These are phyloP conservation scores for Barnettozyma wickerhamii DNA, from an alignment of 805 yeast species.

Conservation along the genomic window DNA sequence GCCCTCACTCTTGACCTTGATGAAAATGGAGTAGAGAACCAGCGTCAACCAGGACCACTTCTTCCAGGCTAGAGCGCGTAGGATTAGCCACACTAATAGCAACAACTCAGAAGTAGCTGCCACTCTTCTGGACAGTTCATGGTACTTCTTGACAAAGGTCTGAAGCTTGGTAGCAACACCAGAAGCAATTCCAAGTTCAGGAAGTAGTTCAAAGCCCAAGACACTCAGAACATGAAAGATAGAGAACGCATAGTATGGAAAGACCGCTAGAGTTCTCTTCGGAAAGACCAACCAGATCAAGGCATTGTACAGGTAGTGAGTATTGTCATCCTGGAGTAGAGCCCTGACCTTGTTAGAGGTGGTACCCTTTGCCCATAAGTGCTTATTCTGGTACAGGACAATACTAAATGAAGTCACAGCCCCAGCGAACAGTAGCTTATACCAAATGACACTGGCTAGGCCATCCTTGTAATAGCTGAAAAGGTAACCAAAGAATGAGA, in stretches of 20 bases:
- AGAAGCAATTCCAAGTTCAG: slow-evolving; percentile 39
- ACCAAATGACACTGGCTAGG: slow-evolving; percentile 41
- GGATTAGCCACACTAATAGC: slow-evolving; percentile 36
- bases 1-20: slow-evolving; percentile 74
- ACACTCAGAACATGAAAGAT: slow-evolving; percentile 79
- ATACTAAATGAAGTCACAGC: slow-evolving; percentile 73
- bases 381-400: slow-evolving; percentile 56
- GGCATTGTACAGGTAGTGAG: slow-evolving; percentile 63
- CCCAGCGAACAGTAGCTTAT: slow-evolving; percentile 57
- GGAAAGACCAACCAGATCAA: slow-evolving; percentile 51
- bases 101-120: slow-evolving; percentile 58
- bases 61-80: slow-evolving; percentile 57
- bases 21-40: slow-evolving; percentile 52
- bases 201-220: slow-evolving; percentile 59
- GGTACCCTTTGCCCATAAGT: slow-evolving; percentile 21
- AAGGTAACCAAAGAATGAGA: slow-evolving; percentile 36
- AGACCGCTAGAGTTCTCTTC: slow-evolving; percentile 56
- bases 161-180: slow-evolving; percentile 30
- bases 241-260: slow-evolving; percentile 76
- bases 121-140: slow-evolving; percentile 52
- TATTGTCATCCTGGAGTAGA: slow-evolving; percentile 57
- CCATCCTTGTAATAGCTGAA: slow-evolving; percentile 30
- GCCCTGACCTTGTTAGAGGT: slow-evolving; percentile 23
- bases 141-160: slow-evolving; percentile 45
- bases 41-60: slow-evolving; percentile 59